A percentile compares a stretch with the other conserved stretches of the same genome.
phyloP scores from a whole-genome alignment of 139 green algal genomes.

The Pedinophyceae sp. region DNA sequence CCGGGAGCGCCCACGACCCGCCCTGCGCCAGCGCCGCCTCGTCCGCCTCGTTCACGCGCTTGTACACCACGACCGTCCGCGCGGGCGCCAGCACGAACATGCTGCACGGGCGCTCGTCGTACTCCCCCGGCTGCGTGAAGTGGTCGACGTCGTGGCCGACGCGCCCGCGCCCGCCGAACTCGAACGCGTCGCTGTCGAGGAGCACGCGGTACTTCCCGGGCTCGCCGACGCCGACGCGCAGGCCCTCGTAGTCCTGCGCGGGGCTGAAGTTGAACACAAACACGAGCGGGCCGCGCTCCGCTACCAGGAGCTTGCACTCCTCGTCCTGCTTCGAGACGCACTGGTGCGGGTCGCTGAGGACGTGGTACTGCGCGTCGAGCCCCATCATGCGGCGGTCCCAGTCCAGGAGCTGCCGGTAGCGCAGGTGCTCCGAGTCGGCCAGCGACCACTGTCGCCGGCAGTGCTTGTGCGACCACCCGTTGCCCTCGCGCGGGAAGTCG shows the following conservation, averaged over 20 bases:
- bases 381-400: constrained; percentile 64
- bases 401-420: constrained; percentile 53
- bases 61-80: constrained; percentile 44
- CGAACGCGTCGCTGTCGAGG: constrained; percentile 67
- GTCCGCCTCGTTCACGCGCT: no score
- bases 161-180: constrained; percentile 62
- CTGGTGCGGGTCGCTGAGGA: constrained; percentile 26
- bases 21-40: no score
- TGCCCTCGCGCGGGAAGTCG: constrained; percentile 86
- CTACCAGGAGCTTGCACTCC: constrained; percentile 62
- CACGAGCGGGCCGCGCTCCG: constrained; percentile 78
- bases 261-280: constrained; percentile 95
- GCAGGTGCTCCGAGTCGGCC: constrained; percentile 52
- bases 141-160: constrained; percentile 52
- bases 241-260: constrained; percentile 40
- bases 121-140: constrained; percentile 44
- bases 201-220: constrained; percentile 66
- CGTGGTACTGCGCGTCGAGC: constrained; percentile 41
- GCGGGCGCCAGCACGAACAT: constrained; percentile 29
- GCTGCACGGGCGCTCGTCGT: not conserved
- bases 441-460: constrained; percentile 69
- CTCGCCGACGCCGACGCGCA: constrained; percentile 34
- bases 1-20: no score
- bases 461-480: constrained; percentile 78
- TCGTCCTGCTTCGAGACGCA: not conserved